A percentile compares a stretch with the other conserved stretches of the same genome.
Conservation (phyloP, 192 early-diverging fungal species). For the Mortierella claussenii region DNA sequence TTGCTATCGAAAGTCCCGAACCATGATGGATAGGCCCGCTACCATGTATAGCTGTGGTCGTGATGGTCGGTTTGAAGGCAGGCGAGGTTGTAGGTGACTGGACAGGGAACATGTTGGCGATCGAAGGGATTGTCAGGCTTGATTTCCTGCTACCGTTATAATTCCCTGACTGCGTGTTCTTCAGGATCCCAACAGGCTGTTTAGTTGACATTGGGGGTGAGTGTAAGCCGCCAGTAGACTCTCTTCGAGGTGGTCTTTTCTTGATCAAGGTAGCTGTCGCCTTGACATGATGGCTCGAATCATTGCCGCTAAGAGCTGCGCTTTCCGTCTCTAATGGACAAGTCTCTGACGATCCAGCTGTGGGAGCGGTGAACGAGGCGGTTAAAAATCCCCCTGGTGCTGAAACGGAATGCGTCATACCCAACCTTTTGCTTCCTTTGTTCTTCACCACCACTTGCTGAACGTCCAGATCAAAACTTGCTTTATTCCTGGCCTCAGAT, state of each 20-base stretch:
- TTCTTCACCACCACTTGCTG: not conserved
- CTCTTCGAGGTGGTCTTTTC: slow-evolving; percentile 28
- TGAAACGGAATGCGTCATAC: slow-evolving; percentile 33
- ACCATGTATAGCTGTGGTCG: not conserved
- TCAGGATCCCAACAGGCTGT: slow-evolving; percentile 43
- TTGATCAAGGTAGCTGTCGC: slow-evolving; percentile 2
- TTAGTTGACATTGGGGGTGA: slow-evolving; percentile 26
- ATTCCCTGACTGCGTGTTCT: slow-evolving; percentile 10
- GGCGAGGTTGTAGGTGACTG: slow-evolving; percentile 10
- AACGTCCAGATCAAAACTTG: too few relatives aligned
- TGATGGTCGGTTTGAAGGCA: too few relatives aligned
- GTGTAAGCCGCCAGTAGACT: slow-evolving; percentile 4
- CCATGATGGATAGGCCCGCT: not conserved
- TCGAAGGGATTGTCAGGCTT: slow-evolving; percentile 27
- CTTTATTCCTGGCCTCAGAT: slow-evolving; percentile 13
- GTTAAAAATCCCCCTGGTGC: slow-evolving; percentile 17
- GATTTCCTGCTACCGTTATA: slow-evolving; percentile 10
- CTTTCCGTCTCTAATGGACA: not conserved
- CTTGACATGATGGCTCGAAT: not conserved
- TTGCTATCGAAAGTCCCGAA: slow-evolving; percentile 10
- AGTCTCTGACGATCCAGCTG: too few relatives aligned
- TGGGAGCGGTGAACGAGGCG: slow-evolving; percentile 6
- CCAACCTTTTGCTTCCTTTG: slow-evolving; percentile 3
- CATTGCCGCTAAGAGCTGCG: not conserved
- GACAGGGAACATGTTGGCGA: slow-evolving; percentile 27